These are phyloP conservation scores for Hericium erinaceus DNA, from an alignment of 768 basidiomycete genomes.

Conservation along the genomic window DNA sequence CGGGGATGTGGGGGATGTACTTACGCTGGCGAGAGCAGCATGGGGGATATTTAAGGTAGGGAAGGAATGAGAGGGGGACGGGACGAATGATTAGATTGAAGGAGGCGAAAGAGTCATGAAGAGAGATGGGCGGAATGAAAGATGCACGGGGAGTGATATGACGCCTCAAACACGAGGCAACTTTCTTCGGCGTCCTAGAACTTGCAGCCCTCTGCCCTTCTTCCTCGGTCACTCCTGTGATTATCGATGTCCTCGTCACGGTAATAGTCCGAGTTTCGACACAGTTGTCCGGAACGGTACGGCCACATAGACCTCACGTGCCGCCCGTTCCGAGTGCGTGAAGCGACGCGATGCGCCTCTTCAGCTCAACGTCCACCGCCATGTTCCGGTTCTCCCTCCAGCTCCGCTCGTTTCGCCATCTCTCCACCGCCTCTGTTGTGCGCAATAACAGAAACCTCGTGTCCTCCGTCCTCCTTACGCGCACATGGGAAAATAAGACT, in stretches of 20 bases:
- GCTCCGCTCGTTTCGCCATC: conserved; percentile 15
- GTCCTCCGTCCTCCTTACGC: conserved; percentile 47
- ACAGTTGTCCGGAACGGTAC: too few relatives aligned
- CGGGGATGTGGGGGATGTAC: conserved; percentile 20
- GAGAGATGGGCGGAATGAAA: neutral
- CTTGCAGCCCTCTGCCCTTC: neutral
- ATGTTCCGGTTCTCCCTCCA: conserved; percentile 22
- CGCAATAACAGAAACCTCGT: conserved; percentile 27
- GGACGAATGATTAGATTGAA: conserved; percentile 1
- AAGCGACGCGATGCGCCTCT: neutral
- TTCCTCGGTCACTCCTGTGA: neutral
- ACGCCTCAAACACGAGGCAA: conserved; percentile 11
- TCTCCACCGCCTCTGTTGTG: neutral
- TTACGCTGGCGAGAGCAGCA: conserved; percentile 82
- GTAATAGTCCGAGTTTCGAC: too few relatives aligned
- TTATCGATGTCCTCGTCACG: too few relatives aligned
- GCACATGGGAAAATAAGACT: conserved; percentile 46
- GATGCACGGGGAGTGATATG: conserved; percentile 1
- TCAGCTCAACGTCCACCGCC: conserved; percentile 1
- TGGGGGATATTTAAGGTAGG: conserved; percentile 22
- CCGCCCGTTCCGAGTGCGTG: too few relatives aligned
- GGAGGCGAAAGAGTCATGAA: neutral
- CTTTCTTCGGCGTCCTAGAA: neutral
- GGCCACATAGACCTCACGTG: too few relatives aligned
- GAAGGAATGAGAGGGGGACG: neutral